Percentiles rank a stretch among this genome's conserved stretches.
phyloP scores from a whole-genome alignment of 1,284 basidiomycete genomes.

The Gymnopus androsaceus region DNA sequence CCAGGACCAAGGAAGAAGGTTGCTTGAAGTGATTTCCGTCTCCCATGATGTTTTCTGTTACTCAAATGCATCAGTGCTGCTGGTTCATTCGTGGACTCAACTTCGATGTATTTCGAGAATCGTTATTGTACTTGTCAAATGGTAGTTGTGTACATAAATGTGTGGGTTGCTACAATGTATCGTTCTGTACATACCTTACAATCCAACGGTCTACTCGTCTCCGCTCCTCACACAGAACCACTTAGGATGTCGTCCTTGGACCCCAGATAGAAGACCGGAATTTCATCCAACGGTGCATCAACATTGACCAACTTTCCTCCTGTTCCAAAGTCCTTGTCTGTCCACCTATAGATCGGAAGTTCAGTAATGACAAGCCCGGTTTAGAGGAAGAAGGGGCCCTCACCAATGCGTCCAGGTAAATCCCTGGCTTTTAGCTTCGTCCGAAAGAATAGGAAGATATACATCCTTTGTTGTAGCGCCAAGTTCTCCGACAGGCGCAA shows the following conservation, averaged over 20 bases:
- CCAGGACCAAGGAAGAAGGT: too few species aligned
- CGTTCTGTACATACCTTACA: too few species aligned
- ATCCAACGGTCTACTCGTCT: too few species aligned
- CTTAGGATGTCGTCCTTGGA: conserved; percentile 34
- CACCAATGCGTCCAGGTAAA: conserved; percentile 41
- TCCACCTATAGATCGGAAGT: conserved; percentile 38
- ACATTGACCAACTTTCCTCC: conserved; percentile 35
- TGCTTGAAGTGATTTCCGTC: too few species aligned
- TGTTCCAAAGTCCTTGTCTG: conserved; percentile 33
- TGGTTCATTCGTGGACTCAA: too few species aligned
- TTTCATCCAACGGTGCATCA: conserved; percentile 36
- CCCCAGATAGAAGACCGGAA: conserved; percentile 42
- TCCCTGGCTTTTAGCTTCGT: conserved; percentile 22
- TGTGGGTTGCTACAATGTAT: too few species aligned
- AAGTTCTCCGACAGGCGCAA: conserved; percentile 37
- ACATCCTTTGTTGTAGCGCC: conserved; percentile 35
- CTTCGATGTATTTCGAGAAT: too few species aligned
- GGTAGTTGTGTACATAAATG: too few species aligned
- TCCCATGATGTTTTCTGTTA: too few species aligned
- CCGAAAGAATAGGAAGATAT: conserved; percentile 36
- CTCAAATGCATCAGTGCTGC: too few species aligned
- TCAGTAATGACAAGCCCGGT: not conserved
- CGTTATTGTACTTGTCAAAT: too few species aligned
- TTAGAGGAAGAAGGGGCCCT: conserved; percentile 11
- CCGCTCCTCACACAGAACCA: conserved; percentile 30